Base-by-base conservation (phyloP, 805 yeast species). In the Candida coleopterorum region DNA sequence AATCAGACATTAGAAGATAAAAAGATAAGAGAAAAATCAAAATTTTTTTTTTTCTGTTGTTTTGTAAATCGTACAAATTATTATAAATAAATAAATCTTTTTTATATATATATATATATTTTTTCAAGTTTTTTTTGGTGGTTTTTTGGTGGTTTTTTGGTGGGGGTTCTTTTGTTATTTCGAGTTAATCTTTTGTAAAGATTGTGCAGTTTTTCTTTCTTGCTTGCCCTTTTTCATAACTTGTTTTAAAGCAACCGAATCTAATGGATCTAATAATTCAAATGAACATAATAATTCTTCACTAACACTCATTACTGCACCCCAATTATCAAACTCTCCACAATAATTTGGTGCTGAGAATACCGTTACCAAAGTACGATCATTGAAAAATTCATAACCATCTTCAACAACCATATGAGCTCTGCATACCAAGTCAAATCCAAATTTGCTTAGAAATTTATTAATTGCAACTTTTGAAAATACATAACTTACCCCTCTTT, bases 231-330 rank as follows among this genome's bases (percentile, higher is more conserved):
- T 83, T 48, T 82, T 83, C 97, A 90, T 87, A 34, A 87, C 93
- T 57, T 85, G 96, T 55, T 90, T 89, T 61, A 93, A 74, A 4
- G 96, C 96, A 14, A 84, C 82, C 35, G 94, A 77, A 62, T 90
- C 97, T 49, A 93, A 70, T 7, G 98, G 98, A 61, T 93, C 96
- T 41, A 90, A 69, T 37, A 90, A 72, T 59, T 90, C 98, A 60
- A 90, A 90, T 43, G 93, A 82, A 60, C 98, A 90, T 39, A 93
- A 67, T 46, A 90, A 70, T 50, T 90, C 97, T 45, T 90, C 96
- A 44, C 86, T 77, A 11, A 90, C 97, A 49, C 94, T 81, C 97
- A 90, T 90, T 4, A 90, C 97, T 2, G 98, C 98, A 12, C 89
- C 89, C 79, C 83, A 81, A 50, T 81, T 81, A 48, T 80, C 79